Percentiles rank a stretch among this genome's conserved stretches.
Evolutionary conservation across 768 basidiomycete species (phyloP).

Genomic region (Steccherinum ochraceum): DNA sequence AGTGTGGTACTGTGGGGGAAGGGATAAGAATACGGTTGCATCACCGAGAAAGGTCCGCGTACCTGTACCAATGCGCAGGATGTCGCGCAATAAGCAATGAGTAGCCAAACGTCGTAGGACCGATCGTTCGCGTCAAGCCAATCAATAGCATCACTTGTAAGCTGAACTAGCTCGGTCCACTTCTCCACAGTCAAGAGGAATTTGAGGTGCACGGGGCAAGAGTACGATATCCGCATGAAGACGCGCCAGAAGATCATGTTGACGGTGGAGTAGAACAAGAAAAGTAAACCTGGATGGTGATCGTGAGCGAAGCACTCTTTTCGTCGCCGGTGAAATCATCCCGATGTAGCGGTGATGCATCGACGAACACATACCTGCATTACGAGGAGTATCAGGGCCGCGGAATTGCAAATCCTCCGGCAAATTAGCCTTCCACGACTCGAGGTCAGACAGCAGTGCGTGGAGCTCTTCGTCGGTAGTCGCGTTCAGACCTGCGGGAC

Average conservation of each 20-base stretch:
- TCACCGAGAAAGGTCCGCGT: slow-evolving; percentile 15
- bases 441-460: slow-evolving; percentile 55
- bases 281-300: slow-evolving; percentile 64
- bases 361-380: slow-evolving; percentile 57
- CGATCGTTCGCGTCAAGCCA: slow-evolving; percentile 83
- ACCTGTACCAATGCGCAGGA: slow-evolving; percentile 91
- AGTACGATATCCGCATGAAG: slow-evolving; percentile 96
- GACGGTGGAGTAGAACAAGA: slow-evolving; percentile 82
- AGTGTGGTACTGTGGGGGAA: slow-evolving; percentile 70
- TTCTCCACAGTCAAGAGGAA: slow-evolving; percentile 76
- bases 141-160: slow-evolving; percentile 79
- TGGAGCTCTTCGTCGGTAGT: slow-evolving; percentile 78
- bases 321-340: slow-evolving; percentile 3
- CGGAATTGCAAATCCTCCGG: slow-evolving; percentile 74
- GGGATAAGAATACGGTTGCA: slow-evolving; percentile 1
- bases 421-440: slow-evolving; percentile 72
- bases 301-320: not conserved
- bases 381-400: slow-evolving; percentile 58
- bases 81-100: slow-evolving; percentile 84
- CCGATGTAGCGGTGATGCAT: too few relatives aligned
- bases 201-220: slow-evolving; percentile 84
- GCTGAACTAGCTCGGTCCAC: slow-evolving; percentile 66
- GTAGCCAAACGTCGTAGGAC: slow-evolving; percentile 80
- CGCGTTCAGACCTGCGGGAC: slow-evolving; percentile 82
- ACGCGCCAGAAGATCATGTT: slow-evolving; percentile 98